These are phyloP conservation scores for Pelargonium australe DNA, from an alignment of 441 rosid species.

Conservation along the genomic window DNA sequence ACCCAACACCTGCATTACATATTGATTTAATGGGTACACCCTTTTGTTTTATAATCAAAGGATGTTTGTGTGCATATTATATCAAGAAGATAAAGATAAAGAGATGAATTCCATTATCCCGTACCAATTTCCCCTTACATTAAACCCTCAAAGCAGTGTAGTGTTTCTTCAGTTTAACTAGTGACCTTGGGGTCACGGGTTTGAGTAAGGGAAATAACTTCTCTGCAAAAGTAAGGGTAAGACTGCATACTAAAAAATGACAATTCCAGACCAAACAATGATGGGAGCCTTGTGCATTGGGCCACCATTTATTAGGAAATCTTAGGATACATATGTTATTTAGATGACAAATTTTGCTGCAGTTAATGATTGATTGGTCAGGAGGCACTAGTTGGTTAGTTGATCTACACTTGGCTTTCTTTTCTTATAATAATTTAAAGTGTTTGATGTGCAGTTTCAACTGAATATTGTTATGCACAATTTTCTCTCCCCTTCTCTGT, in stretches of 20 bases:
- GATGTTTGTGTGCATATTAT: background rate
- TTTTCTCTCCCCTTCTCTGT: background rate
- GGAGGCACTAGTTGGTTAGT: background rate
- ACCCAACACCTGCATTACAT: background rate
- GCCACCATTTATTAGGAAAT: background rate
- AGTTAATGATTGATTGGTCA: background rate
- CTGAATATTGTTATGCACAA: conserved; percentile 2
- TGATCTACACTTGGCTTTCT: background rate
- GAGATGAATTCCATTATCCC: conserved; percentile 4
- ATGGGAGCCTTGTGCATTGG: no score
- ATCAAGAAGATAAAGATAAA: background rate
- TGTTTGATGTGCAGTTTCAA: background rate
- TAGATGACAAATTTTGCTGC: background rate
- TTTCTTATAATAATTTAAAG: background rate
- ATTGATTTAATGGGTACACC: background rate
- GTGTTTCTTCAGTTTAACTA: no score
- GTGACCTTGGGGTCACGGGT: no score
- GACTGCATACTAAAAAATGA: no score
- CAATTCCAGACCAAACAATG: no score
- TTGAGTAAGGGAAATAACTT: no score
- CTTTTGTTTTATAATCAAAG: background rate
- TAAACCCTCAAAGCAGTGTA: background rate
- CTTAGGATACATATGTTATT: background rate
- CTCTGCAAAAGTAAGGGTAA: no score
- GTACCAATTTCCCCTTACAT: background rate